Evolutionary conservation across 306 rosid genomes (phyloP).

Genomic region (Rosa multiflora): DNA sequence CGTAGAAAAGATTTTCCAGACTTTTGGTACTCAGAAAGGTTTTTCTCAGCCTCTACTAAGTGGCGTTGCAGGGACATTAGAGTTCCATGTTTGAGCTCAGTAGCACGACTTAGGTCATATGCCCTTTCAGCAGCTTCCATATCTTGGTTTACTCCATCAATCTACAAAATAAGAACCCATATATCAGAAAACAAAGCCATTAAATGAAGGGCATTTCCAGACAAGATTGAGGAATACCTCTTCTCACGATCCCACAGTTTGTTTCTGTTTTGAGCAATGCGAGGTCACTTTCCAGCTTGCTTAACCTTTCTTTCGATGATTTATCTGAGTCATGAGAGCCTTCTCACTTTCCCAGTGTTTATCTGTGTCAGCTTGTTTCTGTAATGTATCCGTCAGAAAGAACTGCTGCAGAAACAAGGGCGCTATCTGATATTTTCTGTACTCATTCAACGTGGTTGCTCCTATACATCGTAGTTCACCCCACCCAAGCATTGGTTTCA

Average conservation of each 20-base stretch:
- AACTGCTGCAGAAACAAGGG: not conserved
- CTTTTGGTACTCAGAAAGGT: constrained; percentile 58
- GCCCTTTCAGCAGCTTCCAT: constrained; percentile 97
- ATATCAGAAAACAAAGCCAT: not conserved
- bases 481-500: too few relatives aligned
- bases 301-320: constrained; percentile 88
- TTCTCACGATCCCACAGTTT: constrained; percentile 91
- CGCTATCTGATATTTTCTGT: too few relatives aligned
- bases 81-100: constrained; percentile 95
- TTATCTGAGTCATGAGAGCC: constrained; percentile 71
- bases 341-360: too few relatives aligned
- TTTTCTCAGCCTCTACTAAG: constrained; percentile 77
- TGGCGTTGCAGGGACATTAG: constrained; percentile 73
- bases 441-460: too few relatives aligned
- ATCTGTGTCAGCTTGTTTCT: constrained; percentile 14
- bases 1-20: constrained; percentile 73
- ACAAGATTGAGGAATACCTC: constrained; percentile 50
- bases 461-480: too few relatives aligned
- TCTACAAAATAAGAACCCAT: constrained; percentile 41
- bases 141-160: constrained; percentile 95
- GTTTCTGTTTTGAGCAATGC: constrained; percentile 72
- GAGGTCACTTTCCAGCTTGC: constrained; percentile 77
- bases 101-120: constrained; percentile 87
- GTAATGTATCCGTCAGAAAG: constrained; percentile 91
- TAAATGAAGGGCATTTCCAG: not conserved